Evolutionary conservation across 2,329 filamentous ascomycete species (phyloP), one percentile per base, ranked within the genome.

Genomic region (Thelonectria discophora): DNA sequence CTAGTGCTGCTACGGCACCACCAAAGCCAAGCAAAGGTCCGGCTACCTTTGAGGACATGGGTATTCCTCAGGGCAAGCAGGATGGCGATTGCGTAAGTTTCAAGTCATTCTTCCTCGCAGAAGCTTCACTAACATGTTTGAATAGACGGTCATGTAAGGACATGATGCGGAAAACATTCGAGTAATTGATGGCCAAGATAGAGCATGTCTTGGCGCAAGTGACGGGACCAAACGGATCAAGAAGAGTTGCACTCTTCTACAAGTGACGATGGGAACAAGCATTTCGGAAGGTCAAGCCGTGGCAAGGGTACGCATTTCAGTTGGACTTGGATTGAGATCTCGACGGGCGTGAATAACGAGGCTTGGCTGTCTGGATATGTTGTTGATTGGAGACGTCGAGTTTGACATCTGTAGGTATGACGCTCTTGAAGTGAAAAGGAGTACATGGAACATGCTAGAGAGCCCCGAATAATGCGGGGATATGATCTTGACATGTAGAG

Each of bases 11-110:
- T 45, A 76, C 78, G n/a, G 75, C 77, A 8, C 69, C 75, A 15
- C 77, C 80, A 66, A 81, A 3, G 65, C 66, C 81, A 3, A 78
- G 80, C 51, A 92, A 93, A 74, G 95, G 94, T 11, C 94, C 95
- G 1, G 92, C 95, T 71, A 98, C 95, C 0, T 99, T 99, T 76
- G 94, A 97, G 75, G 94, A 96, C 75, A 99, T 99, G 95, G 95
- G 95, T 40, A 94, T 99, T 70, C 92, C 93, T 7, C 86, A 89
- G 71, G 88, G 84, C 49, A 94, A 95, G 77, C 86, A 89, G 64
- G 92, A 97, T n/a, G 86, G 87, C 68, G 94, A 98, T 78, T 99
- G 94, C 82, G 94, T 97, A 87, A 84, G 85, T 84, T 18, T 62
- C n/a, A 48, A 32, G 27, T 17, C 32, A 11, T 24, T 30, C n/a